phyloP scores from a whole-genome alignment of 2,329 filamentous ascomycete species.

The Phialophora verrucosa region DNA sequence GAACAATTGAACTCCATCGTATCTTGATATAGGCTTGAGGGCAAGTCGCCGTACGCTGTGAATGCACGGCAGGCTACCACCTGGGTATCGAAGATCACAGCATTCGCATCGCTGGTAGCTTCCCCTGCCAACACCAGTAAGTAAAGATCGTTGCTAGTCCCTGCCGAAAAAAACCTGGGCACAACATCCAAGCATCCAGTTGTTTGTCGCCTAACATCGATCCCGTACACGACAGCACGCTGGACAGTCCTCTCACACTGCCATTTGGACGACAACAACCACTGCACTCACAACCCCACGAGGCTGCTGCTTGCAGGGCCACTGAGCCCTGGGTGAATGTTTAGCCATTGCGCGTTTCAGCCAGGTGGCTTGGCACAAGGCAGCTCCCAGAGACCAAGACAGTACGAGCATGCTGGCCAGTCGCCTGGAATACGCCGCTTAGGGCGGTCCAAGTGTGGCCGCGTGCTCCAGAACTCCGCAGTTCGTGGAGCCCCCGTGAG shows the following conservation, averaged over 20 bases:
- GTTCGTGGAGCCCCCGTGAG: background rate
- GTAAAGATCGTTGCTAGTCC: background rate
- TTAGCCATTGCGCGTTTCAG: background rate
- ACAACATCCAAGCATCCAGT: background rate
- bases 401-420: background rate
- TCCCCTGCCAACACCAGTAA: background rate
- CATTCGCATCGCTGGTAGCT: background rate
- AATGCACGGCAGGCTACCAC: background rate
- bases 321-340: background rate
- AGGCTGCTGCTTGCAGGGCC: background rate
- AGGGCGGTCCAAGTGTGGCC: background rate
- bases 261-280: background rate
- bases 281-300: background rate
- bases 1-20: background rate
- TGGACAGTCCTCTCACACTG: background rate
- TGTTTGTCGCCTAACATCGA: background rate
- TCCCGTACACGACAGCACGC: background rate
- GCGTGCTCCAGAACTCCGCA: conserved; percentile 7
- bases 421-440: conserved; percentile 1
- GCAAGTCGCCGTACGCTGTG: background rate
- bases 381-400: background rate
- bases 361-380: background rate
- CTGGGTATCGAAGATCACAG: background rate
- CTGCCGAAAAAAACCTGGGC: background rate
- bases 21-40: background rate